phyloP scores from a whole-genome alignment of 352 stramenopile species.

The Blastocystis sp. region DNA sequence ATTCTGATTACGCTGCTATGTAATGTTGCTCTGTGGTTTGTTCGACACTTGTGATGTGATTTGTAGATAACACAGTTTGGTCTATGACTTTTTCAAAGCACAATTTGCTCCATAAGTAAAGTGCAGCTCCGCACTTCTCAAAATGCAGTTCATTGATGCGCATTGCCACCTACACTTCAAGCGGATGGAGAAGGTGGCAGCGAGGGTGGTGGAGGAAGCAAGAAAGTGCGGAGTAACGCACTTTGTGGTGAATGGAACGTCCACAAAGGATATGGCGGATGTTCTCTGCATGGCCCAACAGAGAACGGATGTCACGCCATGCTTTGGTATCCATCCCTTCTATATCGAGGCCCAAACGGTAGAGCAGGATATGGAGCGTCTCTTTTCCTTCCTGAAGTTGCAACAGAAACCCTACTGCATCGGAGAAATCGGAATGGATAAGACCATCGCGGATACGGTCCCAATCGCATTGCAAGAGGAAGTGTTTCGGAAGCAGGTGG shows the following conservation, averaged over 20 bases:
- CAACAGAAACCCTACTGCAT: background rate
- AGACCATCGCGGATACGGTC: background rate
- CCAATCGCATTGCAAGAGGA: background rate
- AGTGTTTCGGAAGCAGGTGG: constrained; percentile 17
- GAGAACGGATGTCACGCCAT: background rate
- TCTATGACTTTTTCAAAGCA: background rate
- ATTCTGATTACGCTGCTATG: constrained; percentile 69
- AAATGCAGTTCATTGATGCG: constrained; percentile 47
- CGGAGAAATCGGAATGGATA: constrained; percentile 60
- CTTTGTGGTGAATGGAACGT: constrained; percentile 47
- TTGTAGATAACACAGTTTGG: background rate
- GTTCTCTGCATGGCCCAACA: background rate
- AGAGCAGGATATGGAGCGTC: background rate
- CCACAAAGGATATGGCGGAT: background rate
- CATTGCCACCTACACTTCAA: constrained; percentile 50
- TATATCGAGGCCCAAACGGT: background rate
- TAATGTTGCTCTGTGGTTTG: background rate
- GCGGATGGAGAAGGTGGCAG: background rate
- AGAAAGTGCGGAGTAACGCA: background rate
- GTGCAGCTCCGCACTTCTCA: background rate
- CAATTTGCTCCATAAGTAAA: background rate
- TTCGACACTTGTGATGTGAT: background rate
- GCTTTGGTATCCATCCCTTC: constrained; percentile 46
- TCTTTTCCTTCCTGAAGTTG: background rate
- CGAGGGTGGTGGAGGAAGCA: background rate